A percentile compares a stretch with the other conserved stretches of the same genome.
Conservation (phyloP, 371 early-diverging fungal genomes). For the Phascolomyces articulosus region DNA sequence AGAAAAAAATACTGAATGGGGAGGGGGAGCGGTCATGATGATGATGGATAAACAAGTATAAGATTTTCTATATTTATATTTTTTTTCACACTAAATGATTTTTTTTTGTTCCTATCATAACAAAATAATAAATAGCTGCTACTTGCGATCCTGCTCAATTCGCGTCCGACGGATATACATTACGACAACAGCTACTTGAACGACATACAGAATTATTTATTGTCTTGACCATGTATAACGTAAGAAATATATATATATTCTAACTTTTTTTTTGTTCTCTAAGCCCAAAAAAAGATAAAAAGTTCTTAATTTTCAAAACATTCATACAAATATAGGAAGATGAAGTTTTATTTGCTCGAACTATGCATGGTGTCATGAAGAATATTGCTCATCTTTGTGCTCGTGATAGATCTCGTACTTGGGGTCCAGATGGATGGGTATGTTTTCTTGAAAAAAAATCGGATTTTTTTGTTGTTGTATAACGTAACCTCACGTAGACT, state of each 20-base stretch:
- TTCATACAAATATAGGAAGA: conserved; percentile 70
- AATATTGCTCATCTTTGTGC: conserved; percentile 90
- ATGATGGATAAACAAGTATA: too few relatives aligned
- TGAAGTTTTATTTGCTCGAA: conserved; percentile 87
- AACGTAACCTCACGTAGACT: too few relatives aligned
- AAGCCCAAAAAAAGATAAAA: not conserved
- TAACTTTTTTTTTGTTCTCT: not conserved
- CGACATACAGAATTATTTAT: conserved; percentile 86
- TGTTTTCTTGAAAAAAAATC: too few relatives aligned
- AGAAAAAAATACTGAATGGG: too few relatives aligned
- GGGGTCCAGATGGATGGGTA: conserved; percentile 89
- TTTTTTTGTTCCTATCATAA: too few relatives aligned
- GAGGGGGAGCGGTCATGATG: too few relatives aligned
- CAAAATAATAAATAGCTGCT: conserved; percentile 42
- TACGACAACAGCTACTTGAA: conserved; percentile 78
- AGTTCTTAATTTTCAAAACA: not conserved
- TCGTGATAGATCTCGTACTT: conserved; percentile 76
- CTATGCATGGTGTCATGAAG: conserved; percentile 88
- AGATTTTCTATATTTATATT: too few relatives aligned
- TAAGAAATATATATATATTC: too few relatives aligned
- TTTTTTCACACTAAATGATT: too few relatives aligned
- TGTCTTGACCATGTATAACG: conserved; percentile 94
- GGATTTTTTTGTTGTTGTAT: too few relatives aligned
- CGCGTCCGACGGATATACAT: conserved; percentile 68
- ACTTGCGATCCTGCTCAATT: conserved; percentile 90